Evolutionary conservation across 225 moss, liverwort and hornwort species (phyloP).

Genomic region (Marchantia paleacea): DNA sequence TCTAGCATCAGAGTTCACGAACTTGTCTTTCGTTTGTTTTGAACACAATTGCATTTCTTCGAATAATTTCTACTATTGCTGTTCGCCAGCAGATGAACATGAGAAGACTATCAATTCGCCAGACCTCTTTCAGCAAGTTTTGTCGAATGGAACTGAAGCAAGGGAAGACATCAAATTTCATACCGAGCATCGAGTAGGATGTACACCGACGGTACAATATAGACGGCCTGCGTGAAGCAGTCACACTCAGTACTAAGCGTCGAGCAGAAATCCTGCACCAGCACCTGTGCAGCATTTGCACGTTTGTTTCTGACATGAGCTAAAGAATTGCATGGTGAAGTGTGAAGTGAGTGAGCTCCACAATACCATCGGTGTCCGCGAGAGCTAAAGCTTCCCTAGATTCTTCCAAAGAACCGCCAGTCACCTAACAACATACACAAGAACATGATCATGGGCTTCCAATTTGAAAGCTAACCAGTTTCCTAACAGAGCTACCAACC

Average conservation of each 20-base stretch:
- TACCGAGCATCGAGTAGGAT: conserved; percentile 91
- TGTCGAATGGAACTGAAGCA: not conserved
- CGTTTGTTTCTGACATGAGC: not conserved
- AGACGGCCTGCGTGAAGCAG: conserved; percentile 61
- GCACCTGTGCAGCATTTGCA: not conserved
- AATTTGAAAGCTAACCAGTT: too few relatives aligned
- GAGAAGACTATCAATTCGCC: not conserved
- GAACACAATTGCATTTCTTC: too few relatives aligned
- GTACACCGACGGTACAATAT: conserved; percentile 93
- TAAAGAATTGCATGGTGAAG: not conserved
- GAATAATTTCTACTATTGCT: too few relatives aligned
- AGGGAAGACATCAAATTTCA: not conserved
- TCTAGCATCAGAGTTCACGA: not conserved
- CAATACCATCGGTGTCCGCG: conserved; percentile 78
- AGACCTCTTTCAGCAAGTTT: not conserved
- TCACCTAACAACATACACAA: conserved; percentile 50
- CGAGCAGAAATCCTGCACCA: not conserved
- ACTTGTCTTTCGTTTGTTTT: not conserved
- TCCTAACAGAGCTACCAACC: too few relatives aligned
- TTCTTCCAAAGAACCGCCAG: conserved; percentile 87
- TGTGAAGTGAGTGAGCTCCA: not conserved
- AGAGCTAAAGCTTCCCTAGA: conserved; percentile 81
- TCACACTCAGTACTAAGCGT: not conserved
- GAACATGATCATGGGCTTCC: too few relatives aligned
- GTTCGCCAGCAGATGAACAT: too few relatives aligned